These are phyloP conservation scores for Thermomucor indicae-seudaticae DNA, from an alignment of 371 early-diverging fungal genomes.

Conservation along the genomic window DNA sequence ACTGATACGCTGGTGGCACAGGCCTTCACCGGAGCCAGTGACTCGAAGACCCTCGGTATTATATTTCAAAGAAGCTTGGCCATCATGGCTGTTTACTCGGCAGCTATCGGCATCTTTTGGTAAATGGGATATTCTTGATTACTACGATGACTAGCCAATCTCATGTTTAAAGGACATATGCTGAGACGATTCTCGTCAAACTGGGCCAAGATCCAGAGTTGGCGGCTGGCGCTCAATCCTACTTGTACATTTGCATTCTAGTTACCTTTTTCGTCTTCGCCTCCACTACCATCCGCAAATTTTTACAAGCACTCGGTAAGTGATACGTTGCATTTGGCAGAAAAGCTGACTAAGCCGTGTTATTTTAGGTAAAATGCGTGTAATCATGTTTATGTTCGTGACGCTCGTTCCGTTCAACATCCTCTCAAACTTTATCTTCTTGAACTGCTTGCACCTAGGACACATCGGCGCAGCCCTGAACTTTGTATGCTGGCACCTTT, in stretches of 20 bases:
- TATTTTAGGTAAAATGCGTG: constrained; percentile 35
- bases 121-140: constrained; percentile 8
- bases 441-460: constrained; percentile 23
- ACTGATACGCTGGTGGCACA: constrained; percentile 43
- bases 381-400: constrained; percentile 30
- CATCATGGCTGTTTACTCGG: constrained; percentile 23
- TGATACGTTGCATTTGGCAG: too few species aligned
- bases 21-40: constrained; percentile 34
- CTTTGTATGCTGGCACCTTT: constrained; percentile 6
- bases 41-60: constrained; percentile 28
- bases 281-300: constrained; percentile 27
- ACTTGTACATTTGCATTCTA: constrained; percentile 22
- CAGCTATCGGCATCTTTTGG: constrained; percentile 22
- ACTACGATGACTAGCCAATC: too few species aligned
- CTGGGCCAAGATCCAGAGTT: constrained; percentile 36
- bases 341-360: too few species aligned
- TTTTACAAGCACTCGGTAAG: constrained; percentile 33
- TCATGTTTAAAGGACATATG: constrained; percentile 26
- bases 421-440: constrained; percentile 24
- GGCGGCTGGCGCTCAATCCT: constrained; percentile 25
- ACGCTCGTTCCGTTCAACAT: constrained; percentile 28
- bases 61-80: constrained; percentile 34
- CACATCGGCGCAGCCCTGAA: constrained; percentile 31
- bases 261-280: constrained; percentile 22
- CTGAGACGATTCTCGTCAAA: constrained; percentile 19